These are phyloP conservation scores for Senecio squalidus DNA, from an alignment of 140 eudicot genomes.

Conservation along the genomic window DNA sequence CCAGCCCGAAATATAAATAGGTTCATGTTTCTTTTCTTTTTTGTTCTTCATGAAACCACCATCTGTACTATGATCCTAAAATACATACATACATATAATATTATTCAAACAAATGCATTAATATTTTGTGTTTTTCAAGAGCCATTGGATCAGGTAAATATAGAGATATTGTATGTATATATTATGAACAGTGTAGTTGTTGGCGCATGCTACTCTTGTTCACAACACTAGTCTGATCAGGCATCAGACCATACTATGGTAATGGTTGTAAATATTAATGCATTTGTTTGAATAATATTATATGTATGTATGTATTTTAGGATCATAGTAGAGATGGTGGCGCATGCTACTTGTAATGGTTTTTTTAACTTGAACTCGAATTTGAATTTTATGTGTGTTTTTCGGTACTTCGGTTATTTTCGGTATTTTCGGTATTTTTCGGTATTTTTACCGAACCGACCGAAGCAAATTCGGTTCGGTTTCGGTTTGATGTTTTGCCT, in stretches of 20 bases:
- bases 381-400: too few relatives aligned
- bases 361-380: too few relatives aligned
- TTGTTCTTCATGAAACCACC: slow-evolving; percentile 57
- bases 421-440: too few relatives aligned
- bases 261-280: not conserved
- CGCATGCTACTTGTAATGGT: too few relatives aligned
- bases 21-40: too few relatives aligned
- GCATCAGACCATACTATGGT: slow-evolving; percentile 69
- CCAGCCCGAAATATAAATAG: too few relatives aligned
- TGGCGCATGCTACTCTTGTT: slow-evolving; percentile 54
- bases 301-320: slow-evolving; percentile 28
- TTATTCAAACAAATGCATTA: not conserved
- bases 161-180: too few relatives aligned
- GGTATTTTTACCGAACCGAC: too few relatives aligned
- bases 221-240: slow-evolving; percentile 46
- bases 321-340: slow-evolving; percentile 37
- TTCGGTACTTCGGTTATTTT: too few relatives aligned
- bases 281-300: not conserved
- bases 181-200: slow-evolving; percentile 42
- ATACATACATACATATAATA: not conserved
- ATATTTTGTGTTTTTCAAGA: not conserved
- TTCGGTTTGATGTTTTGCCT: too few relatives aligned
- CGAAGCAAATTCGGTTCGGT: too few relatives aligned
- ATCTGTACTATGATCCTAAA: slow-evolving; percentile 42
- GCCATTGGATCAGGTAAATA: too few relatives aligned